Evolutionary conservation across 805 yeast genomes (phyloP), one percentile per base, ranked within the genome.

Genomic region (Metschnikowia sp.): DNA sequence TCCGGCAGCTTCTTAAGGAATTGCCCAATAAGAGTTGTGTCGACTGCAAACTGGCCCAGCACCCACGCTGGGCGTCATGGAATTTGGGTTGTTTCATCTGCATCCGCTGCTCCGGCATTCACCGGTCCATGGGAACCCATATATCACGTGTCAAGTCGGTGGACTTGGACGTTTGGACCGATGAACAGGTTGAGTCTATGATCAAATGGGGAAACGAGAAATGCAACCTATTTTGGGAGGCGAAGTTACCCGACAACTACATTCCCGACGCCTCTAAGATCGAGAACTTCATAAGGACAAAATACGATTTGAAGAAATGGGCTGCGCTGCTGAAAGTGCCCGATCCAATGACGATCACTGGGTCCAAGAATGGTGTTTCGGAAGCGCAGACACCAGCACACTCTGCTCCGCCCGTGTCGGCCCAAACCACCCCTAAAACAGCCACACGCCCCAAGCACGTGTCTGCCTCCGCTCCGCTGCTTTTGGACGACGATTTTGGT

Each of bases 21-120:
- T 82, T 83, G 1, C 81, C 81, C 33, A 94, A 94, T 72, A 81
- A 79, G 59, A 64, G 71, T 38, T 92, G 99, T 66, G 96, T 91
- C 2, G 99, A 92, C 66, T 92, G 99, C 69, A 92, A 94, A 65
- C 77, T 83, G 0, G 78, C 92, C 11, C 78, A 85, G 32, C 96
- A 92, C 66, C 99, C 99, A 19, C 78, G 98, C 45, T 92, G 99
- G 99, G 97, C 98, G 10, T 84, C 95, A 15, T 92, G 97, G 97
- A 90, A 86, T 57, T 66, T 92, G 45, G 99, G 99, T 22, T 82
- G 94, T 47, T 91, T 94, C 60, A 79, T 92, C 36, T 92, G 99
- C 66, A 92, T 92, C 54, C 77, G 94, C 58, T 92, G 99, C 67
- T 91, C 97, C 1, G 99, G 99, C 1, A 86, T 92, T 52, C 99